Evolutionary conservation across 805 yeast species (phyloP).

Genomic region (Kregervanrija fluxuum): DNA sequence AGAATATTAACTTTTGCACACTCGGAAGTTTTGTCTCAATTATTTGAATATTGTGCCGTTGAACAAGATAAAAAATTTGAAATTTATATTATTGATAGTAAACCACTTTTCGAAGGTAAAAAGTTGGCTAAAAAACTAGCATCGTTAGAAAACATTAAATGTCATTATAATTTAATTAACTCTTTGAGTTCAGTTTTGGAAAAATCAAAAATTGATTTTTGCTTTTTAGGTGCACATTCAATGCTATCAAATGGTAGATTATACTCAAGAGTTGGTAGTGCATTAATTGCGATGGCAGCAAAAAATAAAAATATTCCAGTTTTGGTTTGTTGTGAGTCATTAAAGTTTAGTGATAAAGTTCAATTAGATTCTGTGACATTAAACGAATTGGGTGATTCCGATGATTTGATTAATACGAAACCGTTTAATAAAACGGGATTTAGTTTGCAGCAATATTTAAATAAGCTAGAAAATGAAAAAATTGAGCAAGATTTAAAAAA

Average conservation of each 20-base stretch:
- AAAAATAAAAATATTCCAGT: conserved; percentile 87
- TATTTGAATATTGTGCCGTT: conserved; percentile 63
- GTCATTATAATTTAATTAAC: conserved; percentile 72
- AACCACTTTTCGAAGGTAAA: conserved; percentile 92
- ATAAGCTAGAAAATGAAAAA: conserved; percentile 30
- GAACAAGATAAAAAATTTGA: conserved; percentile 58
- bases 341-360: conserved; percentile 91
- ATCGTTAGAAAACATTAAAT: conserved; percentile 49
- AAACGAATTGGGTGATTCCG: conserved; percentile 82
- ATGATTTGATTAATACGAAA: conserved; percentile 54
- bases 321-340: conserved; percentile 88
- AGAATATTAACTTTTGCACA: conserved; percentile 85
- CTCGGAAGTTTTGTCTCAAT: conserved; percentile 71
- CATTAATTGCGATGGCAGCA: conserved; percentile 87
- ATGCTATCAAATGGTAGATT: conserved; percentile 92
- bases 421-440: conserved; percentile 53
- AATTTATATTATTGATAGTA: conserved; percentile 83
- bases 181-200: conserved; percentile 75
- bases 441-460: conserved; percentile 57
- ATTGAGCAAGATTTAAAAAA: conserved; percentile 17
- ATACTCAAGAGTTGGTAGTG: conserved; percentile 92
- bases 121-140: conserved; percentile 61
- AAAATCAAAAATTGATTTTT: conserved; percentile 68
- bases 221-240: conserved; percentile 94
- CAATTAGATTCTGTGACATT: conserved; percentile 93